phyloP scores from a whole-genome alignment of 805 yeast genomes.

The Starmerella kuoi region DNA sequence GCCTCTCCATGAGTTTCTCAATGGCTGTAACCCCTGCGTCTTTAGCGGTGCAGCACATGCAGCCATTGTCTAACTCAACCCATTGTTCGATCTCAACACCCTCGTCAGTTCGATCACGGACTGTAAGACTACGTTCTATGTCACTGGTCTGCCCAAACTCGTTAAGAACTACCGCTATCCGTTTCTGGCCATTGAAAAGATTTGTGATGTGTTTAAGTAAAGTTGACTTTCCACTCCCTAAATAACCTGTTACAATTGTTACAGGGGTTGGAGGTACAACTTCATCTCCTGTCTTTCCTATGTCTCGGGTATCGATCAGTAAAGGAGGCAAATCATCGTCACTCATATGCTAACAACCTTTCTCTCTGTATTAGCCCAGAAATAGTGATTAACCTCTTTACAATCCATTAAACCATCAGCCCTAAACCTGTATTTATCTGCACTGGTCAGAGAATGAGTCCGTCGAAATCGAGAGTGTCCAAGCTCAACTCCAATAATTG shows the following conservation, averaged over 20 bases:
- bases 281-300: neutral
- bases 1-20: constrained; percentile 56
- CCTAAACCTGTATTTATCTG: no score
- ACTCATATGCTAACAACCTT: no score
- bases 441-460: no score
- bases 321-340: constrained; percentile 25
- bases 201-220: constrained; percentile 59
- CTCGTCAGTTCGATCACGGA: constrained; percentile 28
- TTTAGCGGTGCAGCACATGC: constrained; percentile 90
- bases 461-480: no score
- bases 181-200: constrained; percentile 47
- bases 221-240: constrained; percentile 88
- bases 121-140: constrained; percentile 75
- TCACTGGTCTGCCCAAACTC: constrained; percentile 81
- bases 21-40: constrained; percentile 92
- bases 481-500: no score
- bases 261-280: constrained; percentile 44
- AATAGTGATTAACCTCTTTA: no score
- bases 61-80: constrained; percentile 94
- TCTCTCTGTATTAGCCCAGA: no score
- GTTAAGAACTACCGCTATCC: constrained; percentile 76
- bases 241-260: constrained; percentile 84
- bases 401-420: no score
- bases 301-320: constrained; percentile 9
- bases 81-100: constrained; percentile 68